A percentile compares a stretch with the other conserved stretches of the same genome.
phyloP scores from a whole-genome alignment of 805 yeast genomes.

The Blastobotrys chiropterorum region DNA sequence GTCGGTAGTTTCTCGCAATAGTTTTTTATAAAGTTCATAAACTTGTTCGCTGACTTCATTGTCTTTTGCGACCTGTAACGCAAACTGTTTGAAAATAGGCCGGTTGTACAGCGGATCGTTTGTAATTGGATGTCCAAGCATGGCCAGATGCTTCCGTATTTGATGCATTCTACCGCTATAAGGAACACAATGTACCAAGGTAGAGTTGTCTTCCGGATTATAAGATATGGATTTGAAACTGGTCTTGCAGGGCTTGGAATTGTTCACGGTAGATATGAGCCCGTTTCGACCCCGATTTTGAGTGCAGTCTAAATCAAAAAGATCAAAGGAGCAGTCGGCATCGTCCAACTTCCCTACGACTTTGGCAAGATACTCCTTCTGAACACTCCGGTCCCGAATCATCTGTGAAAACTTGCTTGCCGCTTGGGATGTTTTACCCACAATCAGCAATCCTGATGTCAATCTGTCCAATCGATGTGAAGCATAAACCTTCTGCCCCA shows the following conservation, averaged over 20 bases:
- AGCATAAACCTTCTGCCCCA: constrained; percentile 56
- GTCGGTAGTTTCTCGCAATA: constrained; percentile 16
- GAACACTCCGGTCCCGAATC: constrained; percentile 54
- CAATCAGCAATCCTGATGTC: constrained; percentile 80
- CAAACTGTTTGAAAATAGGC: constrained; percentile 56
- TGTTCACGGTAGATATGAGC: not conserved
- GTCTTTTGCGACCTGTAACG: constrained; percentile 51
- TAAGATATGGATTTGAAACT: not conserved
- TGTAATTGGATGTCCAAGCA: constrained; percentile 76
- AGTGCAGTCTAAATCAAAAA: constrained; percentile 40
- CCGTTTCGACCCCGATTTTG: not conserved
- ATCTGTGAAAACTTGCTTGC: constrained; percentile 62
- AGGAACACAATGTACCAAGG: constrained; percentile 74
- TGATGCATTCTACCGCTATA: constrained; percentile 93
- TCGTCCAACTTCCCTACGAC: constrained; percentile 74
- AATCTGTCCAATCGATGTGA: constrained; percentile 78
- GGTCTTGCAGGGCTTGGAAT: not conserved
- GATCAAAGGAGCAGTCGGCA: constrained; percentile 50
- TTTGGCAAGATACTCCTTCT: constrained; percentile 72
- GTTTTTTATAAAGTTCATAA: constrained; percentile 24
- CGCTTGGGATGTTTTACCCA: constrained; percentile 67
- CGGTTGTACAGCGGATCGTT: constrained; percentile 86
- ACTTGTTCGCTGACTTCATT: constrained; percentile 32
- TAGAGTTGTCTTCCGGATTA: not conserved
- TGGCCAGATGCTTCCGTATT: constrained; percentile 84